Percentiles rank a stretch among this genome's conserved stretches.
phyloP scores from a whole-genome alignment of 2,329 filamentous ascomycete genomes.

The Hymenoscyphus repandus region DNA sequence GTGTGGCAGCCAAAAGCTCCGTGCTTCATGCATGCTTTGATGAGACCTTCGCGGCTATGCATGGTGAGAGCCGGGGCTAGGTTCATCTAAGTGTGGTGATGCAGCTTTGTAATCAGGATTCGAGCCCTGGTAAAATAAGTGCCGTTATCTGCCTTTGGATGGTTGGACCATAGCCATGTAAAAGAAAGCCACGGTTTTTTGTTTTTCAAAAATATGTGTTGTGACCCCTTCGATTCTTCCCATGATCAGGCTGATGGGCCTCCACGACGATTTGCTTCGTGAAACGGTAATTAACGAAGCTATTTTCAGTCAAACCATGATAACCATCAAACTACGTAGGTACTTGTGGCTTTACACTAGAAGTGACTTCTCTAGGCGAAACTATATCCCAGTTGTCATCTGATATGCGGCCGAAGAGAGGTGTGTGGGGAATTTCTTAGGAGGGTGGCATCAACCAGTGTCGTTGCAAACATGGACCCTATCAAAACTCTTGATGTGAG shows the following conservation, averaged over 20 bases:
- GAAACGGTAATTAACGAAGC: not conserved
- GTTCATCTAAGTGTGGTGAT: not conserved
- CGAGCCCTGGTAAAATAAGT: not conserved
- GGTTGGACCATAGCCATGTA: not conserved
- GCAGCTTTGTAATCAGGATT: not conserved
- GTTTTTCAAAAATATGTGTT: not conserved
- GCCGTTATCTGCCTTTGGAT: not conserved
- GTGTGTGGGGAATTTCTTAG: not conserved
- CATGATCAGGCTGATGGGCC: not conserved
- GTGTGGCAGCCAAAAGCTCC: slow-evolving; percentile 7
- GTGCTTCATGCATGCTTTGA: slow-evolving; percentile 1
- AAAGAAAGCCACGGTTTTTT: not conserved
- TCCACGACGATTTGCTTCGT: not conserved
- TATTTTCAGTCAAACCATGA: not conserved
- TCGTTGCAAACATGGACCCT: not conserved
- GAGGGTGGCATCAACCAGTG: not conserved
- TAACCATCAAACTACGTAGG: too few species aligned
- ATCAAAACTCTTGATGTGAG: not conserved
- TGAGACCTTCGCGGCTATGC: slow-evolving; percentile 2
- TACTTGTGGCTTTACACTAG: too few species aligned
- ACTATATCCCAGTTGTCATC: not conserved
- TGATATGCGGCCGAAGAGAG: not conserved
- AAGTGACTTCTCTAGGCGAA: too few species aligned
- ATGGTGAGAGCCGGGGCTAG: not conserved
- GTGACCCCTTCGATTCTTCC: not conserved